A percentile compares a stretch with the other conserved stretches of the same genome.
Evolutionary conservation across 2,329 filamentous ascomycete genomes (phyloP).

Genomic region (Coleophoma eucalyptorum): DNA sequence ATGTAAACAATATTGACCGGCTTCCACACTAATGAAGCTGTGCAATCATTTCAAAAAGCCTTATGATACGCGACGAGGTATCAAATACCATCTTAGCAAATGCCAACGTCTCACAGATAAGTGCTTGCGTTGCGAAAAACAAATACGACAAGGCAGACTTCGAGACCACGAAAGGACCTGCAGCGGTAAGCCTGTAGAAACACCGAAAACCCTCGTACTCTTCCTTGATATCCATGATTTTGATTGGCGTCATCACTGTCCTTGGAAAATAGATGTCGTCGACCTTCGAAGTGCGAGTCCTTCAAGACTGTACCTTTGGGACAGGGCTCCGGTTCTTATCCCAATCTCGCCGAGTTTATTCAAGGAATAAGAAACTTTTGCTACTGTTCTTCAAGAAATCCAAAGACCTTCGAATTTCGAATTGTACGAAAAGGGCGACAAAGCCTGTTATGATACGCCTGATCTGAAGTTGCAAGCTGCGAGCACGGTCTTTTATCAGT

Average conservation of each 20-base stretch:
- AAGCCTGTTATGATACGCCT: background rate
- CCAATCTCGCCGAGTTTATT: background rate
- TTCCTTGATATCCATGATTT: background rate
- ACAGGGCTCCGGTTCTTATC: background rate
- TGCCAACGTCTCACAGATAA: too few relatives aligned
- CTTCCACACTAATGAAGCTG: too few relatives aligned
- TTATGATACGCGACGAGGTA: too few relatives aligned
- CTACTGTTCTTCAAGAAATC: background rate
- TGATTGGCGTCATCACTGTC: background rate
- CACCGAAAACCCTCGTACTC: too few relatives aligned
- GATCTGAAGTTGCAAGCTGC: background rate
- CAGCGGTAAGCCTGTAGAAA: too few relatives aligned
- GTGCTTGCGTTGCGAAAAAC: too few relatives aligned
- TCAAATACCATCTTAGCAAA: too few relatives aligned
- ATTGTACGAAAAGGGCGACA: background rate
- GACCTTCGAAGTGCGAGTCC: background rate
- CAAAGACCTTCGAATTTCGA: background rate
- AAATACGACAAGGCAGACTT: too few relatives aligned
- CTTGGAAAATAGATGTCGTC: background rate
- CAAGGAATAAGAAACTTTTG: background rate
- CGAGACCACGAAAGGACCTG: too few relatives aligned
- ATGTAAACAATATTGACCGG: too few relatives aligned
- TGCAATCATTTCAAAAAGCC: too few relatives aligned
- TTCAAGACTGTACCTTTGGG: background rate
- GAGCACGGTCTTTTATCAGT: background rate